These are phyloP conservation scores for Plasmodium coatneyi DNA, from an alignment of 169 alveolate species.

Conservation along the genomic window DNA sequence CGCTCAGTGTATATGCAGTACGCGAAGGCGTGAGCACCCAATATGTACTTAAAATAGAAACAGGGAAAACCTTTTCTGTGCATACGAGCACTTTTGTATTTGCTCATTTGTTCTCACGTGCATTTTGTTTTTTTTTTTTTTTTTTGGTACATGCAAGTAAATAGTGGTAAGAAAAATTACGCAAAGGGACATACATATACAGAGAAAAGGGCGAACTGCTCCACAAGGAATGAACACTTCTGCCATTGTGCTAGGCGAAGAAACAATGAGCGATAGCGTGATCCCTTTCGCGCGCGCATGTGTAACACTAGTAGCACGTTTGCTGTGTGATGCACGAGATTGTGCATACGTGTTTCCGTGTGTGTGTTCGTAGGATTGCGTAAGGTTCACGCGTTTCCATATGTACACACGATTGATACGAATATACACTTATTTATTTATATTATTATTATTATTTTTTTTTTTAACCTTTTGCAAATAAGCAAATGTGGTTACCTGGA, in stretches of 20 bases:
- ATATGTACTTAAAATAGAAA: not conserved
- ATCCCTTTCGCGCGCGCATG: not conserved
- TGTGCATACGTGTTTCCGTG: not conserved
- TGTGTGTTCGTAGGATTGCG: conserved; percentile 2
- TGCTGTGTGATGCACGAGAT: not conserved
- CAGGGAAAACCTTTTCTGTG: not conserved
- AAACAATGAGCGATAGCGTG: conserved; percentile 7
- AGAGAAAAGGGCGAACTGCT: not conserved
- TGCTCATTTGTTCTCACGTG: not conserved
- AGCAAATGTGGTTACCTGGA: conserved; percentile 21
- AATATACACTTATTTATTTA: not conserved
- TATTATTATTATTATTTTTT: not conserved
- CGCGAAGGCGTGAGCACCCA: not conserved
- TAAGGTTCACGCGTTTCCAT: not conserved
- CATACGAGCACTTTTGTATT: not conserved
- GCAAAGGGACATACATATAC: not conserved
- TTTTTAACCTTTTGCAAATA: conserved; percentile 4
- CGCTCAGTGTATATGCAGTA: not conserved
- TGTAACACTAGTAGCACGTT: not conserved
- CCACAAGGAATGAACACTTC: not conserved
- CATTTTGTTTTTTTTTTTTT: not conserved
- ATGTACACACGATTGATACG: not conserved
- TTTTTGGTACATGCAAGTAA: not conserved
- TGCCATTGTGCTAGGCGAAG: not conserved
- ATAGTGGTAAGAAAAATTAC: not conserved